phyloP scores from a whole-genome alignment of 768 basidiomycete genomes.

The Leccinum boreale region DNA sequence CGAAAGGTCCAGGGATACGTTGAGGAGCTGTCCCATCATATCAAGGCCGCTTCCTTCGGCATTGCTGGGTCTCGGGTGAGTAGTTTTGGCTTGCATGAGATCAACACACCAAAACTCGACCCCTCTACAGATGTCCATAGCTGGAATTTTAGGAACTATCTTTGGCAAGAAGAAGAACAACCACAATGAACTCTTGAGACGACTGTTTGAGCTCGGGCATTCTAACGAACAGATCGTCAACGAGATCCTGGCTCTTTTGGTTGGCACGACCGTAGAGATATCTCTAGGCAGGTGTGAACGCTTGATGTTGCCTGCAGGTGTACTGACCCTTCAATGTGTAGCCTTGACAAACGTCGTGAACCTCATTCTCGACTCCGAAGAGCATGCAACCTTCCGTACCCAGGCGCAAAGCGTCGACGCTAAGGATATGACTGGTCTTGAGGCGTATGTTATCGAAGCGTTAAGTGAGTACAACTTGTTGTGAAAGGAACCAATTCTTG shows the following conservation, averaged over 20 bases:
- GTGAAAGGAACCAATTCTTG: neutral
- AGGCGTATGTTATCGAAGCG: slow-evolving; percentile 64
- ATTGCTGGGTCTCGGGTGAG: slow-evolving; percentile 43
- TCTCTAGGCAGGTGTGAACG: slow-evolving; percentile 49
- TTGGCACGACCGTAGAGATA: slow-evolving; percentile 64
- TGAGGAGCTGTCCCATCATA: slow-evolving; percentile 49
- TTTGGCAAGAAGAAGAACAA: slow-evolving; percentile 43
- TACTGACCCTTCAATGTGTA: slow-evolving; percentile 22
- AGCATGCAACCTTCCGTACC: slow-evolving; percentile 37
- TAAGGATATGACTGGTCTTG: slow-evolving; percentile 40
- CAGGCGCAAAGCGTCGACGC: slow-evolving; percentile 30
- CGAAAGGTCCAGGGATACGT: slow-evolving; percentile 51
- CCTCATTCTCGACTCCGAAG: slow-evolving; percentile 54
- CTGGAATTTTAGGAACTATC: slow-evolving; percentile 45
- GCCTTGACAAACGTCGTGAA: slow-evolving; percentile 67
- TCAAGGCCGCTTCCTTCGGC: slow-evolving; percentile 50
- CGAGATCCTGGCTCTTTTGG: slow-evolving; percentile 66
- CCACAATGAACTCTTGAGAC: slow-evolving; percentile 52
- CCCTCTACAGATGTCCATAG: slow-evolving; percentile 27
- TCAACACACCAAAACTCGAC: neutral
- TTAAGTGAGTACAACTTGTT: slow-evolving; percentile 48
- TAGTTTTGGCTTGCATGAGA: neutral
- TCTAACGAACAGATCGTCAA: slow-evolving; percentile 64
- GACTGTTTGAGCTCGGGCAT: slow-evolving; percentile 53
- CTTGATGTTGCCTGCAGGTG: neutral